phyloP scores from a whole-genome alignment of 371 early-diverging fungal species.

The Mortierella sp. region DNA sequence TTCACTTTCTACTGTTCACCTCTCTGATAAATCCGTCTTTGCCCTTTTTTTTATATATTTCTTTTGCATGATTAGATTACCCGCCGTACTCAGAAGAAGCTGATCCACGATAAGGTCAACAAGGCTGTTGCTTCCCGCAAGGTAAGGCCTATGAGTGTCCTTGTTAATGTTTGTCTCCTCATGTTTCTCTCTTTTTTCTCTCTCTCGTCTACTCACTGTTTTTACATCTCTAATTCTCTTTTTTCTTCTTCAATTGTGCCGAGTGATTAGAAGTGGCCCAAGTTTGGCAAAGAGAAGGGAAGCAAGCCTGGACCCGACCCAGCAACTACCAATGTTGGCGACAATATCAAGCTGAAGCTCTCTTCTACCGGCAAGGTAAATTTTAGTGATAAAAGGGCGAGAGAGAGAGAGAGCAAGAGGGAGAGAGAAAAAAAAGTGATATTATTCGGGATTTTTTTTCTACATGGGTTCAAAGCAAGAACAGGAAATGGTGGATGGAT shows the following conservation, averaged over 20 bases:
- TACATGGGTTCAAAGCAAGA: background rate
- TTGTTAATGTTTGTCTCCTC: background rate
- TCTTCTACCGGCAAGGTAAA: slow-evolving; percentile 65
- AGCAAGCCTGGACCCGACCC: slow-evolving; percentile 87
- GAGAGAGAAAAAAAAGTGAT: too few species aligned
- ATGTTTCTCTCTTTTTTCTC: background rate
- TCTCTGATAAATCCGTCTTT: background rate
- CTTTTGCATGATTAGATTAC: slow-evolving; percentile 66
- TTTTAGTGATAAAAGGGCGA: too few species aligned
- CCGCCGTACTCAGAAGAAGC: slow-evolving; percentile 80
- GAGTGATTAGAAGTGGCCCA: slow-evolving; percentile 69
- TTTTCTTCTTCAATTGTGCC: background rate
- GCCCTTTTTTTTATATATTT: background rate
- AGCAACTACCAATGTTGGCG: slow-evolving; percentile 90
- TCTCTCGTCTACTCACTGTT: background rate
- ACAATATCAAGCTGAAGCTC: slow-evolving; percentile 89
- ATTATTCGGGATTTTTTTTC: background rate
- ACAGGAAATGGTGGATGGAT: background rate
- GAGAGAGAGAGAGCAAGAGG: background rate
- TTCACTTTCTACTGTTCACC: background rate
- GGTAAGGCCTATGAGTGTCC: slow-evolving; percentile 50
- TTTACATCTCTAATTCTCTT: background rate
- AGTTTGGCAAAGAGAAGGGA: slow-evolving; percentile 83
- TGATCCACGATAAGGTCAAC: slow-evolving; percentile 86
- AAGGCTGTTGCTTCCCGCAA: slow-evolving; percentile 91